These are phyloP conservation scores for Pythium insidiosum DNA, from an alignment of 352 stramenopile genomes.

Conservation along the genomic window DNA sequence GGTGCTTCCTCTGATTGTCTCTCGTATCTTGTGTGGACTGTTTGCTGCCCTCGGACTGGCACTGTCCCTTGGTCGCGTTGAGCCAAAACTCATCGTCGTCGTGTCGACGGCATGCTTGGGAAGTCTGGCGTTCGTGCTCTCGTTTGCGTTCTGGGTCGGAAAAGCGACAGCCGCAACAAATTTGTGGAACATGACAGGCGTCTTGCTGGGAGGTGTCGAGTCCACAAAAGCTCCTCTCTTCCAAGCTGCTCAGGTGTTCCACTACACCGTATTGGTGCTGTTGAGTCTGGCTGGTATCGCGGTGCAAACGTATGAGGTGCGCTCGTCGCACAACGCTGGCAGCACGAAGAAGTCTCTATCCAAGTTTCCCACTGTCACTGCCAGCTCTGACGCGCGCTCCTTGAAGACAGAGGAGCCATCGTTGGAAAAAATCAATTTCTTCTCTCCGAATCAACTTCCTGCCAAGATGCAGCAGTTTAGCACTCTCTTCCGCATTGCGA, in stretches of 20 bases:
- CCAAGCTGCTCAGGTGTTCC: conserved; percentile 40
- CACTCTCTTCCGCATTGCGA: conserved; percentile 72
- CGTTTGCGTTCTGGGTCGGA: conserved; percentile 64
- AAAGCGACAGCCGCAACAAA: conserved; percentile 52
- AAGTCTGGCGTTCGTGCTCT: conserved; percentile 52
- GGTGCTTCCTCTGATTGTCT: conserved; percentile 55
- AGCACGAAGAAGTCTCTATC: conserved; percentile 4
- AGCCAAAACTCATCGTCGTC: conserved; percentile 57
- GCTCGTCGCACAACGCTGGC: conserved; percentile 22
- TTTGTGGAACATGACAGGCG: conserved; percentile 57
- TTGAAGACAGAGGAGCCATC: conserved; percentile 40
- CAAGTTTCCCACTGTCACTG: conserved; percentile 48
- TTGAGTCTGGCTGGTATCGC: conserved; percentile 27
- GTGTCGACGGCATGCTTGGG: conserved; percentile 60
- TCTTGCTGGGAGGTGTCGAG: conserved; percentile 46
- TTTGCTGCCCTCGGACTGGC: conserved; percentile 34
- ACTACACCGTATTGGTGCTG: conserved; percentile 46
- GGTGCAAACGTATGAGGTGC: conserved; percentile 41
- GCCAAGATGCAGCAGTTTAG: conserved; percentile 82
- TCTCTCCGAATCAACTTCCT: conserved; percentile 57
- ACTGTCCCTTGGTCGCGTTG: conserved; percentile 27
- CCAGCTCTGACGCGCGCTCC: conserved; percentile 69
- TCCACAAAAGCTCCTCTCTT: conserved; percentile 42
- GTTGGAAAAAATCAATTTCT: conserved; percentile 68
- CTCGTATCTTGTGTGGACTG: conserved; percentile 42